phyloP scores from a whole-genome alignment of 495 filamentous ascomycete species.

The Massariosphaeria phaeospora region DNA sequence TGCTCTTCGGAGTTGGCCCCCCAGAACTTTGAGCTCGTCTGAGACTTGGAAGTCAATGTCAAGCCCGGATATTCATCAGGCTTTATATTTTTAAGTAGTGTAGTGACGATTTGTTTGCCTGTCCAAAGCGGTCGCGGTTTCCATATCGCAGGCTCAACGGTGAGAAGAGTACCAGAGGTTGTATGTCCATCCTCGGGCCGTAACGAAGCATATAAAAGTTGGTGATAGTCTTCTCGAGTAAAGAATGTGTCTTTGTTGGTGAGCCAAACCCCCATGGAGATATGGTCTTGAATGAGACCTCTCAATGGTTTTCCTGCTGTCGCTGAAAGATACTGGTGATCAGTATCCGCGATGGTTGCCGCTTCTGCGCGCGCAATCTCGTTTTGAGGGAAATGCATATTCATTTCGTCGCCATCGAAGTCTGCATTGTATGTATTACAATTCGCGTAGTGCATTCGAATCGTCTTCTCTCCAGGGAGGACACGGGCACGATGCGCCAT shows the following conservation, averaged over 20 bases:
- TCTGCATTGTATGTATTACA: slow-evolving; percentile 99
- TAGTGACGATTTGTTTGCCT: slow-evolving; percentile 95
- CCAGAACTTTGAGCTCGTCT: slow-evolving; percentile 60
- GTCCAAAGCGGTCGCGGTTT: slow-evolving; percentile 86
- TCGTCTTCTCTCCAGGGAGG: slow-evolving; percentile 87
- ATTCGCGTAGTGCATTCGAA: slow-evolving; percentile 99
- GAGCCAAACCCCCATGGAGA: slow-evolving; percentile 87
- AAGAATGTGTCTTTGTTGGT: slow-evolving; percentile 94
- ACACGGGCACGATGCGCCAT: slow-evolving; percentile 96
- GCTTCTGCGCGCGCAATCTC: slow-evolving; percentile 91
- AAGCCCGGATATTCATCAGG: slow-evolving; percentile 70
- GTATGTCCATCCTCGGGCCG: slow-evolving; percentile 86
- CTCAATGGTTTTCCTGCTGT: slow-evolving; percentile 91
- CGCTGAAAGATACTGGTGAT: slow-evolving; percentile 92
- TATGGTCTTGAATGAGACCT: slow-evolving; percentile 98
- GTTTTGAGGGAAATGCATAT: slow-evolving; percentile 99
- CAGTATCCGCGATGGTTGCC: slow-evolving; percentile 85
- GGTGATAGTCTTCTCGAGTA: slow-evolving; percentile 79
- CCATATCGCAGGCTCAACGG: slow-evolving; percentile 71
- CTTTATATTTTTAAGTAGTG: slow-evolving; percentile 85
- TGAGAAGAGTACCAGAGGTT: slow-evolving; percentile 62
- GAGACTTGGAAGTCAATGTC: slow-evolving; percentile 71
- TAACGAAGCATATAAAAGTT: slow-evolving; percentile 83
- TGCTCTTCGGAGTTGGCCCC: slow-evolving; percentile 64
- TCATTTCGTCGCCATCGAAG: slow-evolving; percentile 99